Base-by-base conservation (phyloP, 257 asterid genomes). In the Fraxinus excelsior region DNA sequence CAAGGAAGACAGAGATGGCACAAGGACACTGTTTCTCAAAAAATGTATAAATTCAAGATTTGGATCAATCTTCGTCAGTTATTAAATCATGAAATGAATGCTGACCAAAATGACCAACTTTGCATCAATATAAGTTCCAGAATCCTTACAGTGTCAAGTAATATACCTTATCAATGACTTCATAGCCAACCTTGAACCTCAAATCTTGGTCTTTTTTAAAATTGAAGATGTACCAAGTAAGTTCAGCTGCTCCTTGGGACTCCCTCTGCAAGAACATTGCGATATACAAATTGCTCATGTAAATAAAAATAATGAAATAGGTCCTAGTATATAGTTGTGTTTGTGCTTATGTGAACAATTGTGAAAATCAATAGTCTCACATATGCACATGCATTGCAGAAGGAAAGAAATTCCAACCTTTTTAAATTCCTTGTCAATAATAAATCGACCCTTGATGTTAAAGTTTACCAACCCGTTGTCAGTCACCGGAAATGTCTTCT, bases 151-250 rank as follows among this genome's bases (percentile, higher is more conserved):
- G 3, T 42, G 9, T 26, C 38, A 31, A 58, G 78, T n/a, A 58
- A 37, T 62, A 70, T 75, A 95, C 99, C 99, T 91, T 88, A 76
- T 86, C 92, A 74, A 87, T 4, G 77, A 87, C 76, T 80, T 95
- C 88, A 18, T 90, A 95, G 74, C 99, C 99, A 82, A 89, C 78
- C 82, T 93, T 95, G 79, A 95, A 81, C 74, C 91, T 87, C 82
- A 93, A 76, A 80, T 93, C 99, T 81, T 91, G 99, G 80, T 85
- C 94, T 40, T 87, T 84, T 58, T 87, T 94, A 70, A 93, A 88
- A 76, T 91, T 71, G 77, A 76, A 80, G 84, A 90, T 81, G 81
- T 74, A 72, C 92, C 94, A 91, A 84, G 84, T 81, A 80, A 95
- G 84, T 82, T 95, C 99, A 76, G 94, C 88, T 58, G 94, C 91